Base-by-base conservation (phyloP, 306 rosid genomes). In the Benincasa hispida region DNA sequence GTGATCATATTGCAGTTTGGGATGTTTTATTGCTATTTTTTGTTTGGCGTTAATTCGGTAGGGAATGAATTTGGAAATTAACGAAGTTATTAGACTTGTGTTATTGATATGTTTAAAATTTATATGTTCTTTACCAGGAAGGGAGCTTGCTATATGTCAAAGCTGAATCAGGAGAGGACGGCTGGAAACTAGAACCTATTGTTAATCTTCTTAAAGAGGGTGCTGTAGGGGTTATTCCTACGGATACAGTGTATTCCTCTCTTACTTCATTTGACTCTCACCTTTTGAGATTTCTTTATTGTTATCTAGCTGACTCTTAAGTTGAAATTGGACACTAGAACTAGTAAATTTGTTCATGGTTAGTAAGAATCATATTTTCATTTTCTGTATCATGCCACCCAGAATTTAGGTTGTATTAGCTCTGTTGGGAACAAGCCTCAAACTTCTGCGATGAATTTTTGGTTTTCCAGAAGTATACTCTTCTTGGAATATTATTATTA, bases 201-300 rank as follows among this genome's bases (percentile, higher is more conserved):
- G 80, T 86, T 8, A 76, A 88, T 75, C 85, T 91, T 42, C 84
- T 93, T 78, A 90, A 86, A 72, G 82, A 87, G 79, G 98, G 98
- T 22, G 98, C 96, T 28, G 98, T 93, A 75, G 96, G 98, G 25
- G 92, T 88, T 74, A 90, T 93, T 76, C 98, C 98, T 59, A 93
- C 98, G 5, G 98, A 93, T 79, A 91, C 97, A 21, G 58, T 88
- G 98, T 93, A 81, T 77, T 88, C 62, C 24, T 9, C 45, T 25
- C 74, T 61, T 32, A 4, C 76, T 57, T 21, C 13, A 30, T 22
- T 25, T 11, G 2, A 59, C 21, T 53, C 39, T 8, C 37, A 69
- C 41, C 9, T 14, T 45, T 45, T 45, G 7, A 22, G 22, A 42
- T 24, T 25, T 42, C 8, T 14, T 69, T 13, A 11, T 42, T 69